Conservation (phyloP, 2,329 filamentous ascomycete species). For the Diaporthe aspalathi region DNA sequence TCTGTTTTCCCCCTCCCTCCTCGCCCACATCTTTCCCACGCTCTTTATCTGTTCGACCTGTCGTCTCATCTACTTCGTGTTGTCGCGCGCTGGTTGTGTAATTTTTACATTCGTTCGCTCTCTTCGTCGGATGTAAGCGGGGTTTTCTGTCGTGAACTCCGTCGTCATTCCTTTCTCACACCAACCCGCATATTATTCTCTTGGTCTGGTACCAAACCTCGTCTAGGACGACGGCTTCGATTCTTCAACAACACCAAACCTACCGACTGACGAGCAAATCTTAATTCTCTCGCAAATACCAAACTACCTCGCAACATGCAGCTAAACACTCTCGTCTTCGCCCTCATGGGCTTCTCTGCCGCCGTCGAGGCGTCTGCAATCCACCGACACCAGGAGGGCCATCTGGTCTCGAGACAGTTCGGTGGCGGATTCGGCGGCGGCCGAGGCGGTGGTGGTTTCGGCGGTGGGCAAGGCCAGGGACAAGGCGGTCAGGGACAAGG, state of each 20-base stretch:
- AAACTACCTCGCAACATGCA: slow-evolving; percentile 57
- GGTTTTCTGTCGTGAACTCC: slow-evolving; percentile 24
- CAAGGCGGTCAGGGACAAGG: slow-evolving; percentile 5
- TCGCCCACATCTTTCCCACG: slow-evolving; percentile 3
- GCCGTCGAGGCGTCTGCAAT: slow-evolving; percentile 59
- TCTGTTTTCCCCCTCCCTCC: slow-evolving; percentile 25
- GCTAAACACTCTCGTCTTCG: slow-evolving; percentile 60
- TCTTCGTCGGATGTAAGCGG: slow-evolving; percentile 27
- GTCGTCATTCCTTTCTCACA: slow-evolving; percentile 37
- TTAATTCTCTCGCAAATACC: slow-evolving; percentile 1
- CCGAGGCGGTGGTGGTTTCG: background rate
- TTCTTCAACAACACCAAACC: background rate
- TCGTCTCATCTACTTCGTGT: slow-evolving; percentile 32
- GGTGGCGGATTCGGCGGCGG: slow-evolving; percentile 41
- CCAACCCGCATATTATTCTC: slow-evolving; percentile 1
- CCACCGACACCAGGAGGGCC: slow-evolving; percentile 49
- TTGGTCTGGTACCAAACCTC: slow-evolving; percentile 38
- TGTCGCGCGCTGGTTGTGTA: slow-evolving; percentile 35
- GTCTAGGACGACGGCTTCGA: slow-evolving; percentile 28
- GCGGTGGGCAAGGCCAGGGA: background rate
- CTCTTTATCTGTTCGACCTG: slow-evolving; percentile 17
- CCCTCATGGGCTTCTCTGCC: slow-evolving; percentile 61
- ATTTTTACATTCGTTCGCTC: slow-evolving; percentile 35
- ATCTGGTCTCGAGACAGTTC: slow-evolving; percentile 56
- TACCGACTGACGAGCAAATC: slow-evolving; percentile 20